Conservation (phyloP, 495 filamentous ascomycete genomes). For the Penicillium pulvis region DNA sequence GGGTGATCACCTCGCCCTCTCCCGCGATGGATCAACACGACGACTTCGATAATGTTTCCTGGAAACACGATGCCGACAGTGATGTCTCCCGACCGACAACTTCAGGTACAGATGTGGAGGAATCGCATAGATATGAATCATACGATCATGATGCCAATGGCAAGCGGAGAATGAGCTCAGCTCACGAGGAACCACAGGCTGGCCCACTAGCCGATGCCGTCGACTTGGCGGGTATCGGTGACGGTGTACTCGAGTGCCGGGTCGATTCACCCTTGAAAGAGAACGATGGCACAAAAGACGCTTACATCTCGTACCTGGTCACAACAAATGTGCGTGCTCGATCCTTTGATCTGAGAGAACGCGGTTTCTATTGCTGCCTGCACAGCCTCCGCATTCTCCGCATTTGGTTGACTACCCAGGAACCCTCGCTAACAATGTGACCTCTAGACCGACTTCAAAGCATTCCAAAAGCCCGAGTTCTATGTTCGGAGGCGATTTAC, state of each 20-base stretch:
- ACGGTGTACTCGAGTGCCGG: slow-evolving; percentile 79
- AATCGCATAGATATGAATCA: slow-evolving; percentile 23
- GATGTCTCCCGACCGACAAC: slow-evolving; percentile 52
- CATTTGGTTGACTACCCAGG: neutral
- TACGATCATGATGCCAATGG: slow-evolving; percentile 46
- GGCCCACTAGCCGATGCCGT: slow-evolving; percentile 57
- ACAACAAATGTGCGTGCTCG: slow-evolving; percentile 75
- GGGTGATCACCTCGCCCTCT: slow-evolving; percentile 22
- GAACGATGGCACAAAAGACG: slow-evolving; percentile 95
- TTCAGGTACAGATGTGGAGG: slow-evolving; percentile 46
- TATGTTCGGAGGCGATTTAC: slow-evolving; percentile 87
- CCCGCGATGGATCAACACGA: slow-evolving; percentile 54
- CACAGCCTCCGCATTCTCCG: slow-evolving; percentile 2
- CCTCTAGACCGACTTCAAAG: slow-evolving; percentile 83
- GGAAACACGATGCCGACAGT: slow-evolving; percentile 55
- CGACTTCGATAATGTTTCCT: slow-evolving; percentile 62
- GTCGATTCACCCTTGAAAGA: slow-evolving; percentile 86
- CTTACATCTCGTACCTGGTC: slow-evolving; percentile 92
- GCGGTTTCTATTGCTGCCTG: slow-evolving; percentile 23
- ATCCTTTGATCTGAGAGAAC: neutral
- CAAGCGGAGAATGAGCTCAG: slow-evolving; percentile 54
- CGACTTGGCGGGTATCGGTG: slow-evolving; percentile 69
- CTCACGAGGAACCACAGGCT: slow-evolving; percentile 51
- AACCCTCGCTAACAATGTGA: slow-evolving; percentile 18
- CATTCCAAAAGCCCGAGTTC: slow-evolving; percentile 79